A percentile compares a stretch with the other conserved stretches of the same genome.
These are phyloP conservation scores for Cryphonectria radicalis DNA, from an alignment of 2,329 filamentous ascomycete genomes.

Conservation along the genomic window DNA sequence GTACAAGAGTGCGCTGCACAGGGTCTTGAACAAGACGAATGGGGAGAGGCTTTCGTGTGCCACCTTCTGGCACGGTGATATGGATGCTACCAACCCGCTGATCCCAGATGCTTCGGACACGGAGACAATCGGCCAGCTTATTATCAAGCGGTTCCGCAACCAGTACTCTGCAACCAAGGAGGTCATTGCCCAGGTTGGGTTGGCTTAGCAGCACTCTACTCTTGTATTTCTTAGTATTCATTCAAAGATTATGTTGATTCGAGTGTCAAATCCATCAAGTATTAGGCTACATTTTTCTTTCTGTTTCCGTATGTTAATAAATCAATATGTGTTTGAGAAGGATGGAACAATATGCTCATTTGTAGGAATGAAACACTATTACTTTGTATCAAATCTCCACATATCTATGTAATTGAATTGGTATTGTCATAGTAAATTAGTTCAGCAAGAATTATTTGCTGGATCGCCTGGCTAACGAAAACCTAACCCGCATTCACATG, in stretches of 20 bases:
- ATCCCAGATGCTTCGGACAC: conserved; percentile 29
- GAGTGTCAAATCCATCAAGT: not conserved
- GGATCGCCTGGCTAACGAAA: too few species aligned
- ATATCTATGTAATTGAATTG: too few species aligned
- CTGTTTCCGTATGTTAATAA: too few species aligned
- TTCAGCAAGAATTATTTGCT: too few species aligned
- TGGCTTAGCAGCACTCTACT: not conserved
- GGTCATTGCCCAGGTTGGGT: not conserved
- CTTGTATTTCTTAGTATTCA: not conserved
- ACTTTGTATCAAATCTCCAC: too few species aligned
- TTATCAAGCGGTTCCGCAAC: conserved; percentile 32
- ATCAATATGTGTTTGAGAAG: too few species aligned
- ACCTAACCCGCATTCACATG: too few species aligned
- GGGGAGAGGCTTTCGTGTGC: conserved; percentile 14
- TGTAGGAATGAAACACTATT: too few species aligned
- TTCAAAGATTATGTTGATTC: not conserved
- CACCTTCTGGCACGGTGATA: conserved; percentile 37
- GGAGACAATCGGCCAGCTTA: conserved; percentile 33
- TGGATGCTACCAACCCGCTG: conserved; percentile 35
- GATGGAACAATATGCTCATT: too few species aligned
- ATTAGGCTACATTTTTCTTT: not conserved
- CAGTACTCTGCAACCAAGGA: conserved; percentile 8
- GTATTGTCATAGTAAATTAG: too few species aligned
- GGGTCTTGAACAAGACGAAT: conserved; percentile 28
- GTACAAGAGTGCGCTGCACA: conserved; percentile 33